Evolutionary conservation across 805 yeast species (phyloP).

Genomic region (Naumovozyma baii): DNA sequence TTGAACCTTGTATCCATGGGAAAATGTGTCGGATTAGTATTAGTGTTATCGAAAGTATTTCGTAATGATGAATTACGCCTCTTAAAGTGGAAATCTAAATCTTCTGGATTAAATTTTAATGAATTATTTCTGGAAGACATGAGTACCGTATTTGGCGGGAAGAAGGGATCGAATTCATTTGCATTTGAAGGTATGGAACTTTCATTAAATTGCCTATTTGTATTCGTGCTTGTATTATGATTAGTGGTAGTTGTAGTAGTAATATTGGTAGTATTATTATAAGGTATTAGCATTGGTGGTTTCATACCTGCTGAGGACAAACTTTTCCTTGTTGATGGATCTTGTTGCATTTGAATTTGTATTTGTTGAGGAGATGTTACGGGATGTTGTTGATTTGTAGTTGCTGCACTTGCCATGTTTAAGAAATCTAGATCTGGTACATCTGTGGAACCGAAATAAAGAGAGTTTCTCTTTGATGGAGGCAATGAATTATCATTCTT

Average conservation of each 20-base stretch:
- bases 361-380: constrained; percentile 1
- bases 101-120: constrained; percentile 22
- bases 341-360: not conserved
- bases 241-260: constrained; percentile 1
- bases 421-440: constrained; percentile 17
- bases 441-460: constrained; percentile 17
- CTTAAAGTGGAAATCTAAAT: constrained; percentile 25
- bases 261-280: constrained; percentile 1
- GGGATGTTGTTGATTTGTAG: not conserved
- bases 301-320: constrained; percentile 9
- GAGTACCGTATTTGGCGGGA: not conserved
- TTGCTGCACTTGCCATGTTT: constrained; percentile 1
- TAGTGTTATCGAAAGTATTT: constrained; percentile 3
- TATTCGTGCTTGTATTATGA: constrained; percentile 4
- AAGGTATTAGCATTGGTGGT: constrained; percentile 14
- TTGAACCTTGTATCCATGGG: too few relatives aligned
- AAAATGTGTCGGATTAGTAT: not conserved
- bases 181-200: constrained; percentile 3
- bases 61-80: constrained; percentile 27
- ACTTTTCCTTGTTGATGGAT: constrained; percentile 1
- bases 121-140: constrained; percentile 19
- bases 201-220: constrained; percentile 2
- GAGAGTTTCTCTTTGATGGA: constrained; percentile 21
- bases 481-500: constrained; percentile 10
- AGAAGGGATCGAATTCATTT: not conserved